Evolutionary conservation across 345 rosid species (phyloP), one percentile per base, ranked within the genome.

Genomic region (Hevea brasiliensis): DNA sequence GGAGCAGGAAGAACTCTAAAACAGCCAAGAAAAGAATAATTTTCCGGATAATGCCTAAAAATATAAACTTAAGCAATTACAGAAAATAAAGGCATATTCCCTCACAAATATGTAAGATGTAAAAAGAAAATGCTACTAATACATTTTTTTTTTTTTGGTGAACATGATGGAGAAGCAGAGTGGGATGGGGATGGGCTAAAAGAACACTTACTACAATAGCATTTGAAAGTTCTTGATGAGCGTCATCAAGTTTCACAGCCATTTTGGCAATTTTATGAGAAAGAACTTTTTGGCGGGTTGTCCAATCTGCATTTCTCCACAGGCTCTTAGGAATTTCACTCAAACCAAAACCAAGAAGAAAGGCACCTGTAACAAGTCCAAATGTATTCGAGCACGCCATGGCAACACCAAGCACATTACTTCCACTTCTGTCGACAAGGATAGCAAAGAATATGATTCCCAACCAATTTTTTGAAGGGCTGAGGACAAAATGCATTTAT

Each of bases 341-440:
- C 87, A 96, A 78, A 79, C 99, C 98, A 80, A 96, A 96, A 23
- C 99, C 99, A 85, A 96, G 98, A 81, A 96, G 99, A 84, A 96
- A 96, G 75, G 93, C 93, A 72, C 99, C 98, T 3, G 99, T 93
- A 67, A 96, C 97, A 45, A 96, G 96, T 76, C 99, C 99, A 87
- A 96, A 96, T n/a, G 99, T 93, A 84, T 96, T 96, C 57, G 99
- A 93, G 77, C 96, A 91, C 37, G 92, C 99, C 97, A 96, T 96
- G 77, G 98, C 99, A 70, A 93, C 83, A 72, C 97, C 99, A 69
- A 91, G 83, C 84, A 96, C 80, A 32, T 32, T 32, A 76, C 82
- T 81, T 70, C 85, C 89, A 13, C 51, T 81, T 87, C 98, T 91
- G 82, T 74, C 64, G 72, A 74, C 21, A 63, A 63, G 59, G 64